Conservation (phyloP, 2,329 filamentous ascomycete genomes). For the Pestalotiopsis sp. region DNA sequence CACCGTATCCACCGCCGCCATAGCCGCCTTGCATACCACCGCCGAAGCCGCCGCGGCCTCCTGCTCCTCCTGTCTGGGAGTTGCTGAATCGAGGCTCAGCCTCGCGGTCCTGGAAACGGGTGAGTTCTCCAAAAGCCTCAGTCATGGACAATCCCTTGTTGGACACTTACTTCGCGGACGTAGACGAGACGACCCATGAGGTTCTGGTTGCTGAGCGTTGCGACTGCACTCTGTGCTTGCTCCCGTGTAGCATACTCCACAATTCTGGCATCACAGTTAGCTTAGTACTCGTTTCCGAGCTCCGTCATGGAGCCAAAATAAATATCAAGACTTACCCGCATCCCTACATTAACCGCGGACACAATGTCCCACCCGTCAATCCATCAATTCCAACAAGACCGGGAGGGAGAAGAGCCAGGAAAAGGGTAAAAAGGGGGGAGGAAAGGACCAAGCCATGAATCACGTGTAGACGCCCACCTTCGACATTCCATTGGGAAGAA, state of each 20-base stretch:
- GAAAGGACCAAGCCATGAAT: slow-evolving; percentile 79
- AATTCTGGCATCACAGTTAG: slow-evolving; percentile 65
- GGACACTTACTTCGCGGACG: slow-evolving; percentile 81
- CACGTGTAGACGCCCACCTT: slow-evolving; percentile 98
- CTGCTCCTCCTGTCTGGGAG: slow-evolving; percentile 62
- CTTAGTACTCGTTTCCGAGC: not conserved
- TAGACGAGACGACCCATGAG: slow-evolving; percentile 98
- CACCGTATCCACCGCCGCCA: slow-evolving; percentile 54
- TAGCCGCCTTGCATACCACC: slow-evolving; percentile 56
- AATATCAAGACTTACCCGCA: slow-evolving; percentile 79
- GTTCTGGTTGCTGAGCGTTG: slow-evolving; percentile 98
- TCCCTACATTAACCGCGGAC: slow-evolving; percentile 93
- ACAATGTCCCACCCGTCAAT: slow-evolving; percentile 96
- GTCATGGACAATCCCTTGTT: slow-evolving; percentile 11
- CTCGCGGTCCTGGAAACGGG: slow-evolving; percentile 77
- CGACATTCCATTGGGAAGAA: slow-evolving; percentile 99
- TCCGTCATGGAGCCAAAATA: not conserved
- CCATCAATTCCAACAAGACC: slow-evolving; percentile 86
- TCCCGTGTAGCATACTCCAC: slow-evolving; percentile 99
- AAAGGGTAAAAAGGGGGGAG: slow-evolving; percentile 40
- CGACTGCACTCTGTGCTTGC: slow-evolving; percentile 96
- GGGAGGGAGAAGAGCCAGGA: slow-evolving; percentile 63
- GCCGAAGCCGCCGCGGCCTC: slow-evolving; percentile 55
- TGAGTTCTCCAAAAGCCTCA: slow-evolving; percentile 25
- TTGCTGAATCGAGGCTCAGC: slow-evolving; percentile 95